Percentiles rank a stretch among this genome's conserved stretches.
phyloP scores from a whole-genome alignment of 768 basidiomycete species.

The Phanerochaete sordida region DNA sequence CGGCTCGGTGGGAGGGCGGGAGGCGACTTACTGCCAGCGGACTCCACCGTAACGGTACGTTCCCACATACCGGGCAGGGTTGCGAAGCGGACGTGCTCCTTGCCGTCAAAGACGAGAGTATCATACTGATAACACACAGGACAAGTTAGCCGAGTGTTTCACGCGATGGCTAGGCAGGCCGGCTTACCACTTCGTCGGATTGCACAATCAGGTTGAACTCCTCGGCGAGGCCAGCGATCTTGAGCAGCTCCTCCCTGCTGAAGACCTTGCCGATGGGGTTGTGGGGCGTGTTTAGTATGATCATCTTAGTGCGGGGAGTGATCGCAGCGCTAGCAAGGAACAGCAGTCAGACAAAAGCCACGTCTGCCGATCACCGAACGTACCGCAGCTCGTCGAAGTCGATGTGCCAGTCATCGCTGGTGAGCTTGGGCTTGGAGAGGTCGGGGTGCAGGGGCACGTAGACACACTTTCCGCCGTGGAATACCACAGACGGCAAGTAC shows the following conservation, averaged over 20 bases:
- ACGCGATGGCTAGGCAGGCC: neutral
- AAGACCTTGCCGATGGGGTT: constrained; percentile 99
- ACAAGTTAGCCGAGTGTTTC: neutral
- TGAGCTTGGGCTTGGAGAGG: constrained; percentile 41
- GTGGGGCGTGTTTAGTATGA: constrained; percentile 95
- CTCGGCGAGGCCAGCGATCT: constrained; percentile 83
- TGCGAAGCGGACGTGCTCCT: constrained; percentile 90
- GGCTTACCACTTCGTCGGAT: constrained; percentile 91
- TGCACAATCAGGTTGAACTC: constrained; percentile 92
- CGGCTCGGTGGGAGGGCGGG: constrained; percentile 21
- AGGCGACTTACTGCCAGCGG: constrained; percentile 75
- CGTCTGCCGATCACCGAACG: constrained; percentile 8
- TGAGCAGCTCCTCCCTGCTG: constrained; percentile 73
- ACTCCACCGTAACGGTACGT: constrained; percentile 91
- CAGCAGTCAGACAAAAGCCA: neutral
- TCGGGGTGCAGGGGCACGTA: constrained; percentile 96
- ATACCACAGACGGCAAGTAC: constrained; percentile 87
- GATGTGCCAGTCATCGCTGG: constrained; percentile 81
- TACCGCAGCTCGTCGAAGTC: constrained; percentile 87
- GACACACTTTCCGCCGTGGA: constrained; percentile 91
- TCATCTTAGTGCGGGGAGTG: constrained; percentile 88
- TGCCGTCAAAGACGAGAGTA: constrained; percentile 82
- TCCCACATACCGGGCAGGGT: constrained; percentile 99
- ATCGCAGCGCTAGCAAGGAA: constrained; percentile 59
- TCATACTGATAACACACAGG: constrained; percentile 64